Evolutionary conservation across 1,284 basidiomycete genomes (phyloP).

Genomic region (Trametes hirsuta): DNA sequence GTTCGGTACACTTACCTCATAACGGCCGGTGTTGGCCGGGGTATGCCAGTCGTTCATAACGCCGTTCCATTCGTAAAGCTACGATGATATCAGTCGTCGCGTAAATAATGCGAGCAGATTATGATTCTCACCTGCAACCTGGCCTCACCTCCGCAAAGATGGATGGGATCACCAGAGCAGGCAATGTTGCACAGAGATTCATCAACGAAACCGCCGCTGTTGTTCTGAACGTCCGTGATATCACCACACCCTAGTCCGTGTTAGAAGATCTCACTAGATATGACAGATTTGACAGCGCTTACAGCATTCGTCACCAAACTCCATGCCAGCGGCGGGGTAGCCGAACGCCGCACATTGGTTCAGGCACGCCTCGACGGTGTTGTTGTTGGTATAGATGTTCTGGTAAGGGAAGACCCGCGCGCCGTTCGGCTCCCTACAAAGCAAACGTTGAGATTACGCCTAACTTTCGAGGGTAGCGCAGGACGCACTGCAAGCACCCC

Average conservation of each 20-base stretch:
- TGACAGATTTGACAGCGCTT: constrained; percentile 31
- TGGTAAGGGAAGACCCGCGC: constrained; percentile 61
- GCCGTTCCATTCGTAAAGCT: constrained; percentile 61
- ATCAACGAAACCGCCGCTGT: constrained; percentile 44
- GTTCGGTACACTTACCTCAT: constrained; percentile 50
- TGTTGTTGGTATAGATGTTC: constrained; percentile 61
- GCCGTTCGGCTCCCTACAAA: constrained; percentile 37
- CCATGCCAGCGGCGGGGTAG: constrained; percentile 65
- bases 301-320: constrained; percentile 69
- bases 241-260: constrained; percentile 65
- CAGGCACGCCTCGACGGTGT: constrained; percentile 62
- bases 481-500: constrained; percentile 64
- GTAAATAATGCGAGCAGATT: neutral
- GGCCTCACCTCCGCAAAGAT: constrained; percentile 61
- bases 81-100: neutral
- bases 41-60: constrained; percentile 62
- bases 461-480: neutral
- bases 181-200: constrained; percentile 58
- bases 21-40: constrained; percentile 63
- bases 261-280: neutral
- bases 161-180: constrained; percentile 69
- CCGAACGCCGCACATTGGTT: constrained; percentile 67
- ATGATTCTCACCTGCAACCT: constrained; percentile 33
- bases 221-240: constrained; percentile 49
- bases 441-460: neutral